Evolutionary conservation across 495 filamentous ascomycete species (phyloP), one percentile per base, ranked within the genome.

Genomic region (Aspergillus asperescens): DNA sequence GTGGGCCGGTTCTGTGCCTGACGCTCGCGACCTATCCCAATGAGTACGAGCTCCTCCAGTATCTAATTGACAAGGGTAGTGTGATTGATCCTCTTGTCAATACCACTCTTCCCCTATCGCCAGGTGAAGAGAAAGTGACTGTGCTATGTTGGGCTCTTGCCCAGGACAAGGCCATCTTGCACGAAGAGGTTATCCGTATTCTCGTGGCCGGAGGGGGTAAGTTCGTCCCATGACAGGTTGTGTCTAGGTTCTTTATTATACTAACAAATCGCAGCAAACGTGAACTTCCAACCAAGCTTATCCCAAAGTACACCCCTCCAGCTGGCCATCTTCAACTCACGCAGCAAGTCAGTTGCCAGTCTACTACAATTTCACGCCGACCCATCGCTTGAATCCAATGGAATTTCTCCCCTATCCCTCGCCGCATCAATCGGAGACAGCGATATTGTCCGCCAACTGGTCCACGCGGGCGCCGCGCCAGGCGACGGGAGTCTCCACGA

Each of bases 241-340:
- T n/a, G n/a, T n/a, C n/a, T n/a, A n/a, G n/a, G n/a, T n/a, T n/a
- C n/a, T n/a, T n/a, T n/a, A n/a, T n/a, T n/a, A n/a, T 47, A 45
- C 42, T 27, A 47, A 47, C 16, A 5, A n/a, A 5, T 16, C n/a
- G 7, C 12, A 54, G 51, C 51, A 3, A 38, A 47, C n/a, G 51
- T 47, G 5, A 54, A 54, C 16, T 47, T 15, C 27, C 42, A 29
- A 29, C 24, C 51, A 0, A 12, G 22, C n/a, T 1, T 40, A 15
- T 54, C 42, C 2, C 42, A 54, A 16, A 38, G 42, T n/a, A 54
- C 51, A 3, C 51, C 51, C 13, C 51, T 54, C 5, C 51, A 54
- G 24, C 24, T 54, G 2, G 51, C 51, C 1, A 54, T 54, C 35
- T 12, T 54, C 3, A 24, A 13, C 25, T 39, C 51, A 1, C 51